Base-by-base conservation (phyloP, 2,329 filamentous ascomycete species). In the Ascochyta rabiei region DNA sequence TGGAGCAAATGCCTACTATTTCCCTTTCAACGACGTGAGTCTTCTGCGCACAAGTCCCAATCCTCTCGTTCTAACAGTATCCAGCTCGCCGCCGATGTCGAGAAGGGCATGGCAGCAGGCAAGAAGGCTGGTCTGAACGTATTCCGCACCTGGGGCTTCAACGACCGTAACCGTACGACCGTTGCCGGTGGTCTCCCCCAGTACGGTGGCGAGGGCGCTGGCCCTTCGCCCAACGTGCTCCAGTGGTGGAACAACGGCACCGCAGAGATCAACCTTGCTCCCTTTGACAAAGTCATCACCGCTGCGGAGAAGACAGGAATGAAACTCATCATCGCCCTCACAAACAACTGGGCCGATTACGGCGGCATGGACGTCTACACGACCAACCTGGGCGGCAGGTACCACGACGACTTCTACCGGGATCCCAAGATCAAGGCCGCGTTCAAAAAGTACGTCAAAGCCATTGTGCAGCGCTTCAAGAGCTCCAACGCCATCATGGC, bases 361-460 rank as follows among this genome's bases (percentile, higher is more conserved):
- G 82, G 82, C 16, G 82, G 83, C n/a, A 84, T 84, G 81, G 82
- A 84, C 30, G 79, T 84, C 0, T 85, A 84, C 57, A 84, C 82
- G 0, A 75, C 80, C n/a, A 83, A 85, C 53, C 76, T 82, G 0
- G 81, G 82, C 0, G 79, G 80, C 1, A 70, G 72, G 21, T 83
- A 82, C 40, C 81, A 83, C 53, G 80, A 82, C 52, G 80, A 82
- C 44, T 68, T 69, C 50, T 69, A 84, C 58, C 75, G 73, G 13
- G 61, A 80, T 0, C 80, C 81, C 12, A 70, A 70, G 23, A 84
- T 84, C 69, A 83, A 82, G 62, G 70, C 76, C 3, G 80, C 80
- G 0, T 84, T 76, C 60, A 76, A 76, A 52, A 73, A 72, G 18
- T 84, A 84, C 66, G 76, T 83, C 62, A 70, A 77, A 47, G 75